These are phyloP conservation scores for Ogataea henricii DNA, from an alignment of 805 yeast species.

Conservation along the genomic window DNA sequence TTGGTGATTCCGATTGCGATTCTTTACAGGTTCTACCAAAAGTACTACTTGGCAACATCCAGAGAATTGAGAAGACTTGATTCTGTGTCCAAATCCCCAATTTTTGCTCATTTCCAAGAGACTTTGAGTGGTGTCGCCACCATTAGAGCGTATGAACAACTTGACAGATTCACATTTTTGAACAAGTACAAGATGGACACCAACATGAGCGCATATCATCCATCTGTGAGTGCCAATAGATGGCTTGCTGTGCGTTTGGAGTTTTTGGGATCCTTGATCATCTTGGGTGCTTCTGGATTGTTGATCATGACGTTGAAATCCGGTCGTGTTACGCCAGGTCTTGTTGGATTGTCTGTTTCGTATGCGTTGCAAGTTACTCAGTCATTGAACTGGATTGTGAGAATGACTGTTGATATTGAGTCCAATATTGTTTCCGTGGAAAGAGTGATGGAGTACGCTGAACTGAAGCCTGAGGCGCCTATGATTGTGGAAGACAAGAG, in stretches of 20 bases:
- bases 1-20: slow-evolving; percentile 69
- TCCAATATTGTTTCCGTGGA: slow-evolving; percentile 89
- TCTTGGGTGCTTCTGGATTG: slow-evolving; percentile 82
- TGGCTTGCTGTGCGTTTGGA: slow-evolving; percentile 97
- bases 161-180: slow-evolving; percentile 59
- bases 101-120: slow-evolving; percentile 83
- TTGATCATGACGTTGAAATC: slow-evolving; percentile 67
- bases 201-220: slow-evolving; percentile 91
- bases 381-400: slow-evolving; percentile 93
- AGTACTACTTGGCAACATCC: slow-evolving; percentile 72
- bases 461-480: slow-evolving; percentile 72
- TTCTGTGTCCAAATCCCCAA: slow-evolving; percentile 77
- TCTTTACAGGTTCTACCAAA: slow-evolving; percentile 71
- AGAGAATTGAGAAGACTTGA: slow-evolving; percentile 83
- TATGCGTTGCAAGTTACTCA: slow-evolving; percentile 94
- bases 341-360: slow-evolving; percentile 90
- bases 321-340: slow-evolving; percentile 81
- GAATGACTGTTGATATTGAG: slow-evolving; percentile 98
- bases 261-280: slow-evolving; percentile 85
- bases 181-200: slow-evolving; percentile 75
- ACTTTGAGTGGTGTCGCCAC: slow-evolving; percentile 74
- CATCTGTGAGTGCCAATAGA: slow-evolving; percentile 89
- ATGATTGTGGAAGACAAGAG: slow-evolving; percentile 47
- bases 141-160: slow-evolving; percentile 73
- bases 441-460: slow-evolving; percentile 59